Conservation (phyloP, 2,329 filamentous ascomycete genomes). For the Trichoderma endophyticum region DNA sequence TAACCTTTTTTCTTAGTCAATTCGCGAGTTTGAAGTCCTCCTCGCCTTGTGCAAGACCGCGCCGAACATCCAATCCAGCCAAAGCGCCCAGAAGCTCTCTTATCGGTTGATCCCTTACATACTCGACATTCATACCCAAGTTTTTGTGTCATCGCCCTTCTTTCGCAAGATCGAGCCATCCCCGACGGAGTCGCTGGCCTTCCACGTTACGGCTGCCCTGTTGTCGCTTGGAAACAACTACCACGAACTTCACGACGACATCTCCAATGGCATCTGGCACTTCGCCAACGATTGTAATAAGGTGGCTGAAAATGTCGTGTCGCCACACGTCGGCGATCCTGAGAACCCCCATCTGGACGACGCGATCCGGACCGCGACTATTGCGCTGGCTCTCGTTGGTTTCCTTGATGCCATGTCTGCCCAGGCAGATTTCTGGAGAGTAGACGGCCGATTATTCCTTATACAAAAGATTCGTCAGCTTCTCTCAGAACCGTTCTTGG, state of each 20-base stretch:
- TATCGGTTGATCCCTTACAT: conserved; percentile 80
- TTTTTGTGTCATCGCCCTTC: conserved; percentile 75
- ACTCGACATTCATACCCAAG: conserved; percentile 76
- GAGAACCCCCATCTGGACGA: conserved; percentile 62
- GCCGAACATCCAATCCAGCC: conserved; percentile 64
- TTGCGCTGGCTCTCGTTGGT: conserved; percentile 82
- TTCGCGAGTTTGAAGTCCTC: conserved; percentile 88
- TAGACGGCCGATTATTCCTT: conserved; percentile 68
- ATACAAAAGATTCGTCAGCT: conserved; percentile 69
- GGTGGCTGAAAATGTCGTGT: conserved; percentile 55
- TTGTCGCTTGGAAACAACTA: conserved; percentile 77
- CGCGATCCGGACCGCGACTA: conserved; percentile 66
- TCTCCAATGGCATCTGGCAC: conserved; percentile 63
- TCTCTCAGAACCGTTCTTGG: conserved; percentile 79
- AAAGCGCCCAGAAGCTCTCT: conserved; percentile 76
- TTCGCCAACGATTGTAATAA: conserved; percentile 71
- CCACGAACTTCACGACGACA: conserved; percentile 61
- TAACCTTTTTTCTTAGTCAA: conserved; percentile 54
- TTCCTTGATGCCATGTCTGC: conserved; percentile 81
- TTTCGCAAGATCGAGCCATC: conserved; percentile 81
- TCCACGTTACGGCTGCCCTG: conserved; percentile 74
- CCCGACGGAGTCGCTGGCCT: conserved; percentile 80
- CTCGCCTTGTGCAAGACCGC: conserved; percentile 89
- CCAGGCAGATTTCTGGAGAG: conserved; percentile 76
- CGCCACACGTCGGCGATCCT: conserved; percentile 52